phyloP scores from a whole-genome alignment of 2,329 filamentous ascomycete species.

The Neofusicoccum umdonicola region DNA sequence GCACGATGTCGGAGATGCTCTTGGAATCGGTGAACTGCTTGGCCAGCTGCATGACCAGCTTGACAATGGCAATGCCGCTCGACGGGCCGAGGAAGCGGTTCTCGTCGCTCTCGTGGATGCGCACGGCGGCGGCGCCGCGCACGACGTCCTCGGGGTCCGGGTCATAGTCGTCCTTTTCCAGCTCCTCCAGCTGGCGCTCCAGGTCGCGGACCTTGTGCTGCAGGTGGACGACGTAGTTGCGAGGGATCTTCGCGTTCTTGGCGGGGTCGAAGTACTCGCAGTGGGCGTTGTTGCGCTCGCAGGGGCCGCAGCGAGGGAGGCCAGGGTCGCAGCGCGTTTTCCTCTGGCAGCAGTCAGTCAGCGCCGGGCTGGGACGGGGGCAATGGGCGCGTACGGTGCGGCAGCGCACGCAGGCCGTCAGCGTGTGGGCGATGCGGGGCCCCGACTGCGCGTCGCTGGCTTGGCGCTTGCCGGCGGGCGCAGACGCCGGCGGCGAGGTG shows the following conservation, averaged over 20 bases:
- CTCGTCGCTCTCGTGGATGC: slow-evolving; percentile 81
- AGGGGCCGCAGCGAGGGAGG: slow-evolving; percentile 86
- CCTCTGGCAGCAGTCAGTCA: slow-evolving; percentile 54
- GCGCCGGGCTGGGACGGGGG: slow-evolving; percentile 18
- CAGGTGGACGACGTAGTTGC: slow-evolving; percentile 88
- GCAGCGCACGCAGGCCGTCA: slow-evolving; percentile 78
- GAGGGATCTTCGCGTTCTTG: slow-evolving; percentile 80
- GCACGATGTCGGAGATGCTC: slow-evolving; percentile 88
- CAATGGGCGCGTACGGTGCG: slow-evolving; percentile 59
- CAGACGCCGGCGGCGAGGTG: slow-evolving; percentile 26
- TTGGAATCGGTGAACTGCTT: slow-evolving; percentile 90
- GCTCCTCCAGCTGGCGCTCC: slow-evolving; percentile 75
- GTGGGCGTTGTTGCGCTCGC: slow-evolving; percentile 82
- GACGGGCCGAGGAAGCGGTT: slow-evolving; percentile 88
- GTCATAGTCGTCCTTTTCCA: slow-evolving; percentile 70
- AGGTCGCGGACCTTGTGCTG: slow-evolving; percentile 82
- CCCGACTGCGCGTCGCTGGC: slow-evolving; percentile 26
- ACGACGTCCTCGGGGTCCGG: slow-evolving; percentile 80
- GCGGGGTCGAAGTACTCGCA: slow-evolving; percentile 96
- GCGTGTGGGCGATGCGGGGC: slow-evolving; percentile 69
- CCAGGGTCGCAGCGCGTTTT: slow-evolving; percentile 96
- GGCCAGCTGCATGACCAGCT: slow-evolving; percentile 92
- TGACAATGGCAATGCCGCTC: slow-evolving; percentile 92
- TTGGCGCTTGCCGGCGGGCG: slow-evolving; percentile 1
- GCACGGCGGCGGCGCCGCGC: slow-evolving; percentile 80